phyloP scores from a whole-genome alignment of 2,329 filamentous ascomycete genomes.

The Aspergillus aculeatinus region DNA sequence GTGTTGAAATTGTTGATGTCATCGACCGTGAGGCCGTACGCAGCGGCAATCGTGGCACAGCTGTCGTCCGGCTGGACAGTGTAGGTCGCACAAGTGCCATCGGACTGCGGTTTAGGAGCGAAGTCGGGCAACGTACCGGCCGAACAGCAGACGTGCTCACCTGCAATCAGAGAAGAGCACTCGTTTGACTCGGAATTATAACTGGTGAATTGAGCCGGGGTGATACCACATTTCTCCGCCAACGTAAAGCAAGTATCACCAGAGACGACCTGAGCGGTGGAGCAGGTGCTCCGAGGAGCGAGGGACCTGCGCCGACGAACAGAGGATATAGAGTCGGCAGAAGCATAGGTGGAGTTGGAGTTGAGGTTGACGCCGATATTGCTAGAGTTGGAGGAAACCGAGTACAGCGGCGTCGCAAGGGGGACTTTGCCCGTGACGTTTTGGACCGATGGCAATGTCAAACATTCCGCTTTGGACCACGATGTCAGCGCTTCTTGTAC shows the following conservation, averaged over 20 bases:
- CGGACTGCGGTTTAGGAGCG: slow-evolving; percentile 33
- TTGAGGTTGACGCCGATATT: not conserved
- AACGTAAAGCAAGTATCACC: slow-evolving; percentile 42
- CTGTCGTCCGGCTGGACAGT: too few species aligned
- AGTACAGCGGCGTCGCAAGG: not conserved
- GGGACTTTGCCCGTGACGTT: not conserved
- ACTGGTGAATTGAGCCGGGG: slow-evolving; percentile 37
- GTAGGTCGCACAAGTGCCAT: slow-evolving; percentile 45
- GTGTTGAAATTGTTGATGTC: too few species aligned
- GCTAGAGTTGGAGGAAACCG: not conserved
- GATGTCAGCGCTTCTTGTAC: not conserved
- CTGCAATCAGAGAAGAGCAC: slow-evolving; percentile 32
- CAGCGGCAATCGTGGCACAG: too few species aligned
- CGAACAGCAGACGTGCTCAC: slow-evolving; percentile 41
- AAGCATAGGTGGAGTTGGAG: not conserved
- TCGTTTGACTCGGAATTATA: slow-evolving; percentile 36
- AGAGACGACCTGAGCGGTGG: slow-evolving; percentile 27
- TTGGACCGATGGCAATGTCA: not conserved
- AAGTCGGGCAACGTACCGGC: slow-evolving; percentile 38
- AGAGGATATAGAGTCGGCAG: not conserved
- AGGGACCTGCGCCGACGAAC: not conserved
- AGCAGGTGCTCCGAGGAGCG: slow-evolving; percentile 3
- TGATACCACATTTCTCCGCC: slow-evolving; percentile 43
- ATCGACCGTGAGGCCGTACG: too few species aligned
- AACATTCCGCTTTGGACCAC: slow-evolving; percentile 1